Evolutionary conservation across 106 monocot species (phyloP).

Genomic region (Dendrobium huoshanense): DNA sequence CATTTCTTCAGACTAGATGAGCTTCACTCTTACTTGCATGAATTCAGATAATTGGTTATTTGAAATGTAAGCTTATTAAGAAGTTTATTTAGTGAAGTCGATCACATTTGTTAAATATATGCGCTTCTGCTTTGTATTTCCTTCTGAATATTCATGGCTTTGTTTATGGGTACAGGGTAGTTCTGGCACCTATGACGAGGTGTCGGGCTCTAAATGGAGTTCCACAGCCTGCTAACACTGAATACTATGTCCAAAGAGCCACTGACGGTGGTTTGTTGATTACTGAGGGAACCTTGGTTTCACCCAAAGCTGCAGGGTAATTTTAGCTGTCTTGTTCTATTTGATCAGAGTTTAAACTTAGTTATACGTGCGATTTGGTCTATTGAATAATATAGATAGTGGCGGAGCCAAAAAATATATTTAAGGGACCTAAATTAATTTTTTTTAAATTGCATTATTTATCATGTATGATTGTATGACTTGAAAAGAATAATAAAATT

Average conservation of each 20-base stretch:
- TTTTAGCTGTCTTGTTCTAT: conserved; percentile 7
- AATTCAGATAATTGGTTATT: not conserved
- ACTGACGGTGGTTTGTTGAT: conserved; percentile 58
- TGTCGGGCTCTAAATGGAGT: conserved; percentile 56
- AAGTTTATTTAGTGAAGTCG: not conserved
- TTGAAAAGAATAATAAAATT: no score
- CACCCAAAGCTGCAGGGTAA: conserved; percentile 55
- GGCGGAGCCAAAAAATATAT: no score
- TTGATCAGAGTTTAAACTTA: not conserved
- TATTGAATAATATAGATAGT: not conserved
- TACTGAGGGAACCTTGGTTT: conserved; percentile 61
- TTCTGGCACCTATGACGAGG: conserved; percentile 73
- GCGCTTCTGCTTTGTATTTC: not conserved
- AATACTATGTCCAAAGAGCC: conserved; percentile 57
- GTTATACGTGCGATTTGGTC: not conserved
- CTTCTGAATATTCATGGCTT: not conserved
- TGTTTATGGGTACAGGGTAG: conserved; percentile 29
- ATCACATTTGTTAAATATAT: not conserved
- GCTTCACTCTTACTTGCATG: not conserved
- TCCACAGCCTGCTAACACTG: conserved; percentile 32
- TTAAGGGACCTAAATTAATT: no score
- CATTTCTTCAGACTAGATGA: not conserved
- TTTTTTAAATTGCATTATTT: no score
- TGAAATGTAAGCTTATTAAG: not conserved
- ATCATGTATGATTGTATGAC: no score